Evolutionary conservation across 495 filamentous ascomycete genomes (phyloP).

Genomic region (Hyaloscypha bicolor): DNA sequence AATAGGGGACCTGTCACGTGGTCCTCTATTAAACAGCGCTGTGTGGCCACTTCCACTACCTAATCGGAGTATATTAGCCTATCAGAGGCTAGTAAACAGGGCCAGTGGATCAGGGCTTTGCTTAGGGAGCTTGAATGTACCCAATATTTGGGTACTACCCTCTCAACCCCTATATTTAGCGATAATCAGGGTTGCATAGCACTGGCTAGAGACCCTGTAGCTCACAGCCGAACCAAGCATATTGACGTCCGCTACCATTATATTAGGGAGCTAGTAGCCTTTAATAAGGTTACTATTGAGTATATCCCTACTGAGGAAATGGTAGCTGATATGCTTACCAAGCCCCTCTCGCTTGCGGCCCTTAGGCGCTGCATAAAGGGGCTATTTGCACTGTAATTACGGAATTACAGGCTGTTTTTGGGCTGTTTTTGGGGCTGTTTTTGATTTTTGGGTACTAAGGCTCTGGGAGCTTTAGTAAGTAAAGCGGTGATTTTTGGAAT

Average conservation of each 20-base stretch:
- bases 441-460: too few species aligned
- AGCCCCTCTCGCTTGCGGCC: background rate
- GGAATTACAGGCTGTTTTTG: too few species aligned
- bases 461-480: too few species aligned
- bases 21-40: conserved; percentile 10
- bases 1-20: background rate
- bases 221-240: conserved; percentile 8
- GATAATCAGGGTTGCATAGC: background rate
- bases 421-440: too few species aligned
- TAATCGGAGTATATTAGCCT: conserved; percentile 19
- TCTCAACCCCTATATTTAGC: conserved; percentile 3
- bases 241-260: conserved; percentile 22
- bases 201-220: conserved; percentile 13
- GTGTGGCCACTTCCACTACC: background rate
- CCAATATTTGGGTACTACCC: background rate
- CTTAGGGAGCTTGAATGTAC: conserved; percentile 5
- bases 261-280: conserved; percentile 18
- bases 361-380: conserved; percentile 11
- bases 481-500: too few species aligned
- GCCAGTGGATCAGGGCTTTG: conserved; percentile 10
- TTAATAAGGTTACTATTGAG: background rate
- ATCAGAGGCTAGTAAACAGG: conserved; percentile 4
- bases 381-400: background rate
- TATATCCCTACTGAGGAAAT: conserved; percentile 17
- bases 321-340: conserved; percentile 16